These are phyloP conservation scores for Pseudopithomyces maydicus DNA, from an alignment of 2,329 filamentous ascomycete genomes.

Conservation along the genomic window DNA sequence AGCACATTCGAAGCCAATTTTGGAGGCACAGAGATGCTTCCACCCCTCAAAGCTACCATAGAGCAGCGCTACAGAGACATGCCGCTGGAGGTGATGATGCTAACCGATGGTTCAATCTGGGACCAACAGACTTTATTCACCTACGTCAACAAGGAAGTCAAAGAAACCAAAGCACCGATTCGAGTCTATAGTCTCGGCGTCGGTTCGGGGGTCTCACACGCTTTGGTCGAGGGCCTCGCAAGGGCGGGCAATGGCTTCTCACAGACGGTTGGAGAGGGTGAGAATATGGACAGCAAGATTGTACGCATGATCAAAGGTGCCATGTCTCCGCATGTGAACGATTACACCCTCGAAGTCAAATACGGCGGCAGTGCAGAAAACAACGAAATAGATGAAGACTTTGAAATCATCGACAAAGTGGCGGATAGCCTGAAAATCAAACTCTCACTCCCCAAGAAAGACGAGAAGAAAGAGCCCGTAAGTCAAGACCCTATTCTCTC, in stretches of 20 bases:
- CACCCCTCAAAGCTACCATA: conserved; percentile 54
- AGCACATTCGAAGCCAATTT: conserved; percentile 51
- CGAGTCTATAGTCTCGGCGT: conserved; percentile 65
- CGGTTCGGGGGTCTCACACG: conserved; percentile 59
- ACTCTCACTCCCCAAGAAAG: conserved; percentile 26
- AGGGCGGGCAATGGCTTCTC: conserved; percentile 62
- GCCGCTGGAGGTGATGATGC: conserved; percentile 58
- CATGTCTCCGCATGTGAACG: conserved; percentile 67
- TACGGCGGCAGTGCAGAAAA: conserved; percentile 50
- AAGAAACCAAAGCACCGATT: conserved; percentile 49
- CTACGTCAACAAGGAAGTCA: conserved; percentile 53
- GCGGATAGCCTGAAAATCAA: conserved; percentile 55
- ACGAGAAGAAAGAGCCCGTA: conserved; percentile 16
- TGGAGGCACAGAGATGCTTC: conserved; percentile 61
- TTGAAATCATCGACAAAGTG: conserved; percentile 66
- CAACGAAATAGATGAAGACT: conserved; percentile 54
- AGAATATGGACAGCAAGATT: conserved; percentile 71
- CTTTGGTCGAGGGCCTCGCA: conserved; percentile 64
- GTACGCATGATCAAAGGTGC: conserved; percentile 76
- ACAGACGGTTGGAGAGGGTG: conserved; percentile 65
- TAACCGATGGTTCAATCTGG: conserved; percentile 63
- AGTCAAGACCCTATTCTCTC: conserved; percentile 2
- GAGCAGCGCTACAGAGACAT: conserved; percentile 52
- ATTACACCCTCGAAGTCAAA: conserved; percentile 68
- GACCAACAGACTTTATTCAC: conserved; percentile 54